Conservation (phyloP, 2,329 filamentous ascomycete species). For the Xylaria sp. region DNA sequence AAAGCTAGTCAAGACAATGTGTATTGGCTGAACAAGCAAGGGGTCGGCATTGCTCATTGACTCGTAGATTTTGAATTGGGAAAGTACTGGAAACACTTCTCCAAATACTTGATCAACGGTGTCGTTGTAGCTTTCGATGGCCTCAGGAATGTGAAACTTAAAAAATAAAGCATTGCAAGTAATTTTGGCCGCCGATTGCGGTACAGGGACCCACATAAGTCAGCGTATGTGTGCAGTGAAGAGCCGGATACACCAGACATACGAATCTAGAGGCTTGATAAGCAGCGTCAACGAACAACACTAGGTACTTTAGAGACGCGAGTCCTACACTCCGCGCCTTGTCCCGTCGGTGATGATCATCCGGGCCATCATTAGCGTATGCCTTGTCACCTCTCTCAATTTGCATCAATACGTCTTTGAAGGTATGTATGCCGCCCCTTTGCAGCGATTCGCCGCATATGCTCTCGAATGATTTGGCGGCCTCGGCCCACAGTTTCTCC, state of each 20-base stretch:
- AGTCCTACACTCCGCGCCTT: constrained; percentile 35
- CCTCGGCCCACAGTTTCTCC: constrained; percentile 25
- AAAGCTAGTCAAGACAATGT: constrained; percentile 35
- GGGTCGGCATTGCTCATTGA: constrained; percentile 30
- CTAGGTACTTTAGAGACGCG: constrained; percentile 35
- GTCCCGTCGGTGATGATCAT: constrained; percentile 32
- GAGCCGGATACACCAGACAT: constrained; percentile 12
- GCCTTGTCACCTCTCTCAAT: constrained; percentile 28
- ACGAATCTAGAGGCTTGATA: constrained; percentile 32
- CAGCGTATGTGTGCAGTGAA: not conserved
- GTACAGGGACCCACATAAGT: constrained; percentile 31
- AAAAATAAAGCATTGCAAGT: constrained; percentile 31
- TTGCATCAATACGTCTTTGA: constrained; percentile 32
- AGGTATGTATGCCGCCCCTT: constrained; percentile 32
- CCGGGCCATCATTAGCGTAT: constrained; percentile 2
- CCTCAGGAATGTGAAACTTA: constrained; percentile 35
- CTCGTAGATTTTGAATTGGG: constrained; percentile 36
- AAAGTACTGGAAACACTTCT: constrained; percentile 33
- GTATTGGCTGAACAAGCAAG: constrained; percentile 26
- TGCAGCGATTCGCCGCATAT: constrained; percentile 35
- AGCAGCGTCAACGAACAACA: constrained; percentile 33
- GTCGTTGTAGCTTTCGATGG: constrained; percentile 33
- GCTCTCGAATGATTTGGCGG: constrained; percentile 24
- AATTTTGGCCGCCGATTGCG: constrained; percentile 27
- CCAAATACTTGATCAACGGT: constrained; percentile 31